A percentile compares a stretch with the other conserved stretches of the same genome.
These are phyloP conservation scores for Penicillium coprophilum DNA, from an alignment of 495 filamentous ascomycete genomes.

Conservation along the genomic window DNA sequence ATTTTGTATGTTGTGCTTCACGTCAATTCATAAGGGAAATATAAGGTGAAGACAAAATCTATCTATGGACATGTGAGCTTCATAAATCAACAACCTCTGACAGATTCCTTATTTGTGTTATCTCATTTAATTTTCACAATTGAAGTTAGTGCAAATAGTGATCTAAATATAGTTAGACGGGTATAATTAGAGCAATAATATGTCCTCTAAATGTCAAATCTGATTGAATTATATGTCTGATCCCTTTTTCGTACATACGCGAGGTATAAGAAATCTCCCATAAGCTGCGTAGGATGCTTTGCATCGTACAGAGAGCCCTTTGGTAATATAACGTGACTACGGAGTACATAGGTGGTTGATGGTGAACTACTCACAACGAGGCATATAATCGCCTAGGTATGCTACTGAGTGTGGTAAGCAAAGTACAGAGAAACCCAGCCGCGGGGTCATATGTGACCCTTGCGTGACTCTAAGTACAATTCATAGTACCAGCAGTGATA, in stretches of 20 bases:
- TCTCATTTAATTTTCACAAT: background rate
- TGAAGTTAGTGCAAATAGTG: background rate
- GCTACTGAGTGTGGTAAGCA: background rate
- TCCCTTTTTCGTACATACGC: background rate
- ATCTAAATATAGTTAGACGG: background rate
- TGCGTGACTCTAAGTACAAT: background rate
- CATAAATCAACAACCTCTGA: too few relatives aligned
- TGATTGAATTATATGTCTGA: background rate
- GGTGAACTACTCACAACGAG: background rate
- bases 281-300: background rate
- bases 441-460: background rate
- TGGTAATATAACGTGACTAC: background rate
- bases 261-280: background rate
- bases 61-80: background rate
- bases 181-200: background rate
- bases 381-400: background rate
- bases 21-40: background rate
- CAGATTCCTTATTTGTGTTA: background rate
- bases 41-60: background rate
- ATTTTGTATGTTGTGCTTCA: background rate
- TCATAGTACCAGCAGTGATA: background rate
- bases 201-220: background rate
- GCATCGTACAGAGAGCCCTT: background rate
- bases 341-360: too few relatives aligned
- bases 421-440: background rate